A percentile compares a stretch with the other conserved stretches of the same genome.
Conservation (phyloP, 2,329 filamentous ascomycete species). For the Magnaporthiopsis rhizophila region DNA sequence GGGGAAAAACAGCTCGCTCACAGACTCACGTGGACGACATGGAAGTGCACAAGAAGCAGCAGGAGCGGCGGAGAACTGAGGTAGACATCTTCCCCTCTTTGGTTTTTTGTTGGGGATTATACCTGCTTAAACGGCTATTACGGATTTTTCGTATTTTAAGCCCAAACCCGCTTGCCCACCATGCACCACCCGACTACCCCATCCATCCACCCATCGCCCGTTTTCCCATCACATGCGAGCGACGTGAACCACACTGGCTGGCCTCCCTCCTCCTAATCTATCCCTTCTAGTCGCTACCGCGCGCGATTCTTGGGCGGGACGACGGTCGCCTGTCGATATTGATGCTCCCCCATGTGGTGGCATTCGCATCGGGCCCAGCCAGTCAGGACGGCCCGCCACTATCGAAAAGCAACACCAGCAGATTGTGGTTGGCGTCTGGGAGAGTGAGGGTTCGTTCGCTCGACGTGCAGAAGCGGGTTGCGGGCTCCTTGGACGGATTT, state of each 20-base stretch:
- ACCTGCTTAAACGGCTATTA: neutral
- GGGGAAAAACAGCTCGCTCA: neutral
- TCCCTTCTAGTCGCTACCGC: neutral
- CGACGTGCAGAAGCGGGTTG: neutral
- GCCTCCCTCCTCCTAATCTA: neutral
- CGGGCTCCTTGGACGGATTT: neutral
- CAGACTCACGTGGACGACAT: too few relatives aligned
- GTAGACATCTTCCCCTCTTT: too few relatives aligned
- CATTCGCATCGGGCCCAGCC: too few relatives aligned
- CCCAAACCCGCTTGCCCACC: too few relatives aligned
- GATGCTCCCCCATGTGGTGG: neutral
- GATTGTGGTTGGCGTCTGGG: neutral
- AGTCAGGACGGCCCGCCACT: neutral
- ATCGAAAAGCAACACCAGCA: neutral
- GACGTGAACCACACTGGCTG: neutral
- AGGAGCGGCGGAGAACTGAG: too few relatives aligned
- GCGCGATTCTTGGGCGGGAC: neutral
- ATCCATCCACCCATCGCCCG: neutral
- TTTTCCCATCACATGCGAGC: neutral
- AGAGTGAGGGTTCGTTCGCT: neutral
- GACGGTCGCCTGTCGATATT: neutral
- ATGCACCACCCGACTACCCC: neutral
- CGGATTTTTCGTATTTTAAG: neutral
- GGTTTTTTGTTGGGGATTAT: too few relatives aligned
- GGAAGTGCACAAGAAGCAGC: too few relatives aligned